Percentiles rank a stretch among this genome's conserved stretches.
Conservation (phyloP, 306 rosid species). For the Mucuna pruriens region DNA sequence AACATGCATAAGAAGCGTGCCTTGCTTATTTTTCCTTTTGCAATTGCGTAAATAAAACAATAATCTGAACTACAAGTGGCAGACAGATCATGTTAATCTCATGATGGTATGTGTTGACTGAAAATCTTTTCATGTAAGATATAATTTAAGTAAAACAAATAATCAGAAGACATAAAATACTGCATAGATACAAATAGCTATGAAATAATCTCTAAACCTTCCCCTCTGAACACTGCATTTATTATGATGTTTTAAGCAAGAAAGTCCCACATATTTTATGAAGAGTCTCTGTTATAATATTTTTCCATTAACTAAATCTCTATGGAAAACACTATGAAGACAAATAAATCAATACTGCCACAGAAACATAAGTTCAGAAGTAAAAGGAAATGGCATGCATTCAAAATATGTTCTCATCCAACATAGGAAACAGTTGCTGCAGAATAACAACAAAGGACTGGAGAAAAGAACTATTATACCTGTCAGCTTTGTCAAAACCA, state of each 20-base stretch:
- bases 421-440: not conserved
- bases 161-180: not conserved
- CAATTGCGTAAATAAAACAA: not conserved
- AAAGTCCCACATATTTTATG: not conserved
- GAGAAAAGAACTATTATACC: constrained; percentile 30
- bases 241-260: not conserved
- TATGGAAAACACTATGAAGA: constrained; percentile 14
- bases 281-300: not conserved
- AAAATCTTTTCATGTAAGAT: not conserved
- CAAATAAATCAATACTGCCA: constrained; percentile 13
- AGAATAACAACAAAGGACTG: not conserved
- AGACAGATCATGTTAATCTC: not conserved
- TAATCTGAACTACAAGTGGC: not conserved
- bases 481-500: constrained; percentile 52
- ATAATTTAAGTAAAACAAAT: not conserved
- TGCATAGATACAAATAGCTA: not conserved
- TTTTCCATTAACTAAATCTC: not conserved
- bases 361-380: not conserved
- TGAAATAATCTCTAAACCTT: no score
- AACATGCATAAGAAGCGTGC: not conserved
- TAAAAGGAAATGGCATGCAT: not conserved
- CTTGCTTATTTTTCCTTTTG: not conserved
- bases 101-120: not conserved
- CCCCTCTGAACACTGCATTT: no score
- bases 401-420: not conserved